Evolutionary conservation across 169 alveolate species (phyloP), one percentile per base, ranked within the genome.

Genomic region (Eimeria zaria): DNA sequence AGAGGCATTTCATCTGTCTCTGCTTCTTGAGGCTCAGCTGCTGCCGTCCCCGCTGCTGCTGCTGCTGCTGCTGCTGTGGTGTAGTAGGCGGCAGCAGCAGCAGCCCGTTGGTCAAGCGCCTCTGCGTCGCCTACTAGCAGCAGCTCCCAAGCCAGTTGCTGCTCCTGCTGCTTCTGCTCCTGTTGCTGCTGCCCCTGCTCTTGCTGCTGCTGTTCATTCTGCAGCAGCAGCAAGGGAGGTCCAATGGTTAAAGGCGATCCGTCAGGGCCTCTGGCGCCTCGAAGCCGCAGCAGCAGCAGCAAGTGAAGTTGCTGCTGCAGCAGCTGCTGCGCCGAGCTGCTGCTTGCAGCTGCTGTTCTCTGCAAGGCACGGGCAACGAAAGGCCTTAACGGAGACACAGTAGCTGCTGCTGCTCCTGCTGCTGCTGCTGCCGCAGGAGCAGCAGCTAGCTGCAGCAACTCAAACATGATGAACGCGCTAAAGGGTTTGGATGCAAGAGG

Each of bases 361-460:
- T 80, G 89, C 69, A 80, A 46, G 16, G 69, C 89, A 18, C 89
- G 89, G 53, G 89, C 69, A 51, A 80, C 89, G 33, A 80, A 80
- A 12, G 89, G 89, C 46, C 69, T 22, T 24, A 80, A 51, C 46
- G 89, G 89, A 51, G 69, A 80, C 69, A n/a, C 46, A 76, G 87
- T 60, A 76, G 87, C 87, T 33, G 87, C 39, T 33, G 62, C 87
- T 41, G 58, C 48, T 7, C 48, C 36, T 12, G 51, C 83, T 12
- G 83, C 24, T 27, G 83, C 83, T 18, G 83, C 83, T 18, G 7
- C 83, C 11, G 83, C 83, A 71, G 83, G 87, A 44, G 89, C 89
- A 80, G 73, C 89, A 44, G 89, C 89, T 20, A 80, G 89, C 89
- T 80, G 89, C 41, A 80, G 89, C 89, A 80, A 44, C 89, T 80